Evolutionary conservation across 2,329 filamentous ascomycete genomes (phyloP).

Genomic region (Macrophomina tecta): DNA sequence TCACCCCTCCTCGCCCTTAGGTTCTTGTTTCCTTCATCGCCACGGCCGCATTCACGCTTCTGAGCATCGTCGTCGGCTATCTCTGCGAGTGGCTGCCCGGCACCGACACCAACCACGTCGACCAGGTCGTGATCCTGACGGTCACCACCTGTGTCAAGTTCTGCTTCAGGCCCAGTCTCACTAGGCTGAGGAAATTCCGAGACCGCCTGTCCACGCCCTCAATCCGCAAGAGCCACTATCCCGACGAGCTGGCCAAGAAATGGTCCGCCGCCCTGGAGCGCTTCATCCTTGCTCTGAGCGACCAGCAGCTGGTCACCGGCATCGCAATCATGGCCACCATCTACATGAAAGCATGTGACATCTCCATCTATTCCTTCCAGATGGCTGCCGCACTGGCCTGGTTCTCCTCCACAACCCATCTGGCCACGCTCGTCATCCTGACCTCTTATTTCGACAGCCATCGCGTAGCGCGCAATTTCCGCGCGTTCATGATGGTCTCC

Average conservation of each 20-base stretch:
- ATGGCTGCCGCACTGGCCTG: slow-evolving; percentile 34
- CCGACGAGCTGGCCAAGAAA: neutral
- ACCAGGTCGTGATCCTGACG: slow-evolving; percentile 3
- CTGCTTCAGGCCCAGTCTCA: slow-evolving; percentile 10
- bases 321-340: slow-evolving; percentile 34
- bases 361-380: slow-evolving; percentile 36
- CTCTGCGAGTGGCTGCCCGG: slow-evolving; percentile 15
- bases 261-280: slow-evolving; percentile 26
- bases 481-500: slow-evolving; percentile 1
- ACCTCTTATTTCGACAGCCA: slow-evolving; percentile 31
- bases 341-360: slow-evolving; percentile 35
- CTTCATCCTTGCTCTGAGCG: slow-evolving; percentile 39
- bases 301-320: slow-evolving; percentile 37
- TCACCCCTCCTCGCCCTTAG: neutral
- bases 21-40: slow-evolving; percentile 16
- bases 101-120: slow-evolving; percentile 8
- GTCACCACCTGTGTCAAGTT: slow-evolving; percentile 9
- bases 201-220: neutral
- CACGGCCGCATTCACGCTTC: slow-evolving; percentile 12
- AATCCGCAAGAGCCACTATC: neutral
- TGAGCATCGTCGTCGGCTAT: slow-evolving; percentile 13
- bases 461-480: slow-evolving; percentile 17
- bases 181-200: neutral
- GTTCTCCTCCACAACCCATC: slow-evolving; percentile 37
- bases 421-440: slow-evolving; percentile 33